Base-by-base conservation (phyloP, 2,329 filamentous ascomycete species). In the Phialophora chinensis region DNA sequence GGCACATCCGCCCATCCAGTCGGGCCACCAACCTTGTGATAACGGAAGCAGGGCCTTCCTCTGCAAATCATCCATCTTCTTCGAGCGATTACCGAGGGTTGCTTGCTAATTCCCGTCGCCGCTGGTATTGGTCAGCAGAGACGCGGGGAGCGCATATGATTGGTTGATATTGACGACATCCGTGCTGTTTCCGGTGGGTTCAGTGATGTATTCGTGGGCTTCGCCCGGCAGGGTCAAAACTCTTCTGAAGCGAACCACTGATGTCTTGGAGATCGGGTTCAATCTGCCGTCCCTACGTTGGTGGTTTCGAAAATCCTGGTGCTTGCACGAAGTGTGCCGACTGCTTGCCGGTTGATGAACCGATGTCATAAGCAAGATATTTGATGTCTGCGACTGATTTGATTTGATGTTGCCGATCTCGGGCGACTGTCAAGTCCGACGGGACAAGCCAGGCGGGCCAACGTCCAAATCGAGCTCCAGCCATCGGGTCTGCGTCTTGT, bases 71-170 rank as follows among this genome's bases (percentile, higher is more conserved):
- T 31, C 31, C 31, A 10, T 10, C 31, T 31, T 10, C 8, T 31
- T 17, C 38, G 4, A 27, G 11, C 49, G 49, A 52, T 52, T 52
- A 17, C 49, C 49, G 49, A 52, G 49, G 49, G 49, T 44, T 44
- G 38, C 38, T 44, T 44, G 49, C 14, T 29, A 29, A 27, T 52
- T n/a, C 10, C 10, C 20, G 4, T 52, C 25, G 49, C 20, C 20
- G 38, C 38, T 44, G 20, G 57, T 33, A 60, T 60, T 60, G 57
- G 57, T 60, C 57, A 60, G 57, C 57, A 60, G 31, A 14, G 47
- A 11, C 5, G 1, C 42, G 5, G 10, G 3, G 10, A n/a, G 7
- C 23, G 12, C 7, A 4, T 17, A 31, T 59, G 57, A 60, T 60
- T 60, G 42, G 57, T 8, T 20, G 25, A 35, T 31, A 23, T 60